Base-by-base conservation (phyloP, 129 eudicot genomes). In the Helianthus annuus region DNA sequence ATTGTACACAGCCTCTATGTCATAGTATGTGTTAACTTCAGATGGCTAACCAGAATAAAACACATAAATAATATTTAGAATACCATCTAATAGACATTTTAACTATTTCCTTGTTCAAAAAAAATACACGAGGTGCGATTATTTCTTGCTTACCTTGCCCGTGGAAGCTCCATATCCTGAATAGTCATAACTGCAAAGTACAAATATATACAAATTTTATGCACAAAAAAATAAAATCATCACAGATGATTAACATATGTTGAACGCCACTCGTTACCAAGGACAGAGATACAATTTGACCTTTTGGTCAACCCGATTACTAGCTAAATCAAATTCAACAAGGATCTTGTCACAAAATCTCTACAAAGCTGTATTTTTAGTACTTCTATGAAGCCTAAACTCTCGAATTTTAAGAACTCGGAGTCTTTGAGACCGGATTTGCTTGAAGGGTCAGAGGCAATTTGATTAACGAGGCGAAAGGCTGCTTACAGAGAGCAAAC, bases 101-200 rank as follows among this genome's bases (percentile, higher is more conserved):
- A 53, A 44, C 10, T 32, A 64, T 71, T 34, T 22, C n/a, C 13
- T 40, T 0, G 62, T 63, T 24, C 11, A 52, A 51, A 34, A 44
- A 42, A 64, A 29, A 53, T 53, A 8, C 52, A 39, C 14, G 3
- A 22, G 10, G 13, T 54, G 67, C 17, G 24, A 64, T 32, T 44
- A 17, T 71, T 3, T 62, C 24, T 61, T 77, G 66, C 89, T 82
- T 78, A 94, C 99, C 96, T 94, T 94, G 79, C 99, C 97, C 4
- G 97, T 75, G 45, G 98, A 94, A 64, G 87, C 96, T 77, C 98
- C 98, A 75, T 94, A 94, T 77, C 98, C 98, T 1, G 98, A 87
- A 81, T 94, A 94, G 75, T 94, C 98, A 79, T 94, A 94, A 85
- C 98, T 94, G 91, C 84, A 80, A 80, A 42, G 68, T 32, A 67